A percentile compares a stretch with the other conserved stretches of the same genome.
These are phyloP conservation scores for Phaffomyces opuntiae DNA, from an alignment of 805 yeast species.

Conservation along the genomic window DNA sequence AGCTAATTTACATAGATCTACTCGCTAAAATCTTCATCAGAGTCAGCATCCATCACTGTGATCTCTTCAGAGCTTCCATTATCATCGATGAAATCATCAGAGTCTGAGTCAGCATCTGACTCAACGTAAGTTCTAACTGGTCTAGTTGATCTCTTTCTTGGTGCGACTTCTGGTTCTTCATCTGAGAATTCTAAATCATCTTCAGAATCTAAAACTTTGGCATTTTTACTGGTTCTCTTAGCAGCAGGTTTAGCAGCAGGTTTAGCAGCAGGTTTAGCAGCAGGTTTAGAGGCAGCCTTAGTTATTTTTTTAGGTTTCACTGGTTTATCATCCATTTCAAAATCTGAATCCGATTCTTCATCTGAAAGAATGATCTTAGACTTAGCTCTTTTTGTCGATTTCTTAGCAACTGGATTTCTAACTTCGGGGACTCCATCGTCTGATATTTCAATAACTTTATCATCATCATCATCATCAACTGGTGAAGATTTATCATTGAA, in stretches of 20 bases:
- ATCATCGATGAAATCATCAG: constrained; percentile 11
- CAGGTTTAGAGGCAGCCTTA: too few relatives aligned
- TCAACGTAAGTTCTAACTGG: constrained; percentile 11
- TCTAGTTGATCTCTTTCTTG: constrained; percentile 16
- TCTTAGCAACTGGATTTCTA: neutral
- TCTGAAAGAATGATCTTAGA: neutral
- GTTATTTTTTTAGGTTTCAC: neutral
- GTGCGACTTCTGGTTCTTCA: constrained; percentile 5
- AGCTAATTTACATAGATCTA: neutral
- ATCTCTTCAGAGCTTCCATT: neutral
- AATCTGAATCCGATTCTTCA: neutral
- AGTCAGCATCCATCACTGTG: constrained; percentile 1
- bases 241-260: too few relatives aligned
- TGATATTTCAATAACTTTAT: neutral
- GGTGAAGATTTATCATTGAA: constrained; percentile 3
- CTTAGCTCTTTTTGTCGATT: neutral
- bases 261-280: too few relatives aligned
- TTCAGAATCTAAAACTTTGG: neutral
- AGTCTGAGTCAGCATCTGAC: constrained; percentile 2
- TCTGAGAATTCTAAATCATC: constrained; percentile 6
- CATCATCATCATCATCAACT: neutral
- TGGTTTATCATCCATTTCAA: constrained; percentile 4
- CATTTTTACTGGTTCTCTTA: too few relatives aligned
- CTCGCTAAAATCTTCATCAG: constrained; percentile 10
- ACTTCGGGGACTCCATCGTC: neutral